Conservation (phyloP, 208 protist genomes). For the Zelonia costaricensis region DNA sequence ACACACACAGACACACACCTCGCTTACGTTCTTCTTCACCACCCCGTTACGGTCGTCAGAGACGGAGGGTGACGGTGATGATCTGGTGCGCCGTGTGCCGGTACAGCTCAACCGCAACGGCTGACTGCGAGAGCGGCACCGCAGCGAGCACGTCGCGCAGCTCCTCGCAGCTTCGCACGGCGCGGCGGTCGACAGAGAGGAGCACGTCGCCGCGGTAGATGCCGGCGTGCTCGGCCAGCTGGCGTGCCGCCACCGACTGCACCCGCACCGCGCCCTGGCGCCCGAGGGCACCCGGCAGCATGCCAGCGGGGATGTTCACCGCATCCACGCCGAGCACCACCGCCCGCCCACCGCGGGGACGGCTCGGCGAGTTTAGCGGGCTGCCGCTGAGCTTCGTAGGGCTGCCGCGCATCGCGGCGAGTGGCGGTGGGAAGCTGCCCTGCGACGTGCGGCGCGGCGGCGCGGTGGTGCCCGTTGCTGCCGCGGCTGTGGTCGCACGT, state of each 20-base stretch:
- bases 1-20: not conserved
- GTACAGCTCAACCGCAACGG: slow-evolving; percentile 41
- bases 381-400: too few species aligned
- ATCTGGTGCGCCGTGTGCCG: slow-evolving; percentile 34
- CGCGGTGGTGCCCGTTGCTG: not conserved
- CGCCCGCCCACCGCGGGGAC: too few species aligned
- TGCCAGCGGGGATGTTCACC: slow-evolving; percentile 39
- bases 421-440: too few species aligned
- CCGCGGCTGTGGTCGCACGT: not conserved
- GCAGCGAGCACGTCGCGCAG: slow-evolving; percentile 33
- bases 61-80: slow-evolving; percentile 19
- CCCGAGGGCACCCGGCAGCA: slow-evolving; percentile 37
- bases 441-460: not conserved
- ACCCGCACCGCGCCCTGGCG: slow-evolving; percentile 49
- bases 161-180: slow-evolving; percentile 38
- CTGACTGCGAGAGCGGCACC: slow-evolving; percentile 9
- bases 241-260: slow-evolving; percentile 28
- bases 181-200: slow-evolving; percentile 16
- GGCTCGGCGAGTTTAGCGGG: too few species aligned
- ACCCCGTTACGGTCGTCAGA: not conserved
- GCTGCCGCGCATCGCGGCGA: too few species aligned
- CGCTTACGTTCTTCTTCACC: not conserved
- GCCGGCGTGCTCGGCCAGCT: slow-evolving; percentile 39
- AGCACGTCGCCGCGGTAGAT: slow-evolving; percentile 51
- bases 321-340: slow-evolving; percentile 49